Base-by-base conservation (phyloP, 345 rosid species). In the Noccaea caerulescens region DNA sequence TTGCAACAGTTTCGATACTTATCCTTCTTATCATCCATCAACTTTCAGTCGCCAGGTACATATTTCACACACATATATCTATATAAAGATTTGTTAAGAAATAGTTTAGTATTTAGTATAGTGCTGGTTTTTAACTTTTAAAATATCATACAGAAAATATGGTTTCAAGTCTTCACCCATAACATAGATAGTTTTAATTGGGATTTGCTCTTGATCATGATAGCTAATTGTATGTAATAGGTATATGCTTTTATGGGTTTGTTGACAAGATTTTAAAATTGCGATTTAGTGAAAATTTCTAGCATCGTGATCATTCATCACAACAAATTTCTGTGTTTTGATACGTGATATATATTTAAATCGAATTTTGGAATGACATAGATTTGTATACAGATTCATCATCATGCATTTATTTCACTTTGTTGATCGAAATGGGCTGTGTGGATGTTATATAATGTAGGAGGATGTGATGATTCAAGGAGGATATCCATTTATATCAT, bases 401-500 rank as follows among this genome's bases (percentile, higher is more conserved):
- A 42, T 33, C 55, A 18, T 64, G 6, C 12, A 8, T 56, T 66
- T 67, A 33, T 50, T 50, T 47, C 10, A 49, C n/a, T 12, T 49
- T 46, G 10, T 38, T 70, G 42, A 52, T 27, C 18, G 2, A 60
- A 43, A 58, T 69, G 46, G 32, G 6, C 1, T 7, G 44, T 69
- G 30, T 60, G 45, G 60, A 16, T 72, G 30, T 38, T 32, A 53
- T 57, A 63, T 18, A 52, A 49, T 80, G 84, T 89, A 93, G 98
- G 94, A 90, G 60, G 97, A 90, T 63, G 64, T 77, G 66, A 82
- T 84, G 80, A 76, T 80, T 67, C 96, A 88, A 73, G 62, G 84
- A 50, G 82, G 77, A 63, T 86, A 82, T 85, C 72, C 88, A 72
- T 77, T 87, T 2, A 60, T 80, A 63, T 77, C 88, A 32, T 84